Evolutionary conservation across 176 grass and related monocot genomes (phyloP).

Genomic region (Microstegium vimineum): DNA sequence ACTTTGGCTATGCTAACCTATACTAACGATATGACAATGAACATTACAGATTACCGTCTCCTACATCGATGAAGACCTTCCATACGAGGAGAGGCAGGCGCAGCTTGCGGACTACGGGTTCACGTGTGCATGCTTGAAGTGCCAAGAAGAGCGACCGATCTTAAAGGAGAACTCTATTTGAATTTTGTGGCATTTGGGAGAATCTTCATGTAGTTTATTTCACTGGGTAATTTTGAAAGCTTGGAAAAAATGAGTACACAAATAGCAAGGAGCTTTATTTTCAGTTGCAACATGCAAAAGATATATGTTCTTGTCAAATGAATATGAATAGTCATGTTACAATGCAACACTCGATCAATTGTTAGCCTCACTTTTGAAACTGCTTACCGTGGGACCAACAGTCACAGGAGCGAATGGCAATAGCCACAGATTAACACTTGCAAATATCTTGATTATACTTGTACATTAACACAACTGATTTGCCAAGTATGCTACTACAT

Average conservation of each 20-base stretch:
- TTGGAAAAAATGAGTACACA: not conserved
- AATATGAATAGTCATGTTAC: not conserved
- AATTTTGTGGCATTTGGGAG: not conserved
- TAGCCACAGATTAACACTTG: not conserved
- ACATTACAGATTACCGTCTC: conserved; percentile 74
- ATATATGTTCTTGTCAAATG: not conserved
- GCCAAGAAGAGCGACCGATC: conserved; percentile 51
- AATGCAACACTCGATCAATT: not conserved
- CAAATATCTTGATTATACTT: conserved; percentile 8
- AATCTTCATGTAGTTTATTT: not conserved
- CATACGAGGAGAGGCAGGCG: conserved; percentile 66
- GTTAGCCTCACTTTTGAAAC: not conserved
- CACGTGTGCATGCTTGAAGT: conserved; percentile 64
- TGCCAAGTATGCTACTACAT: conserved; percentile 27
- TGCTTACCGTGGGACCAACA: not conserved
- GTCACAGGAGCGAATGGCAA: not conserved
- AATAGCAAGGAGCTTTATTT: not conserved
- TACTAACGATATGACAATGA: not conserved
- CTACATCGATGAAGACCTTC: conserved; percentile 87
- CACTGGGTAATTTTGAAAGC: not conserved
- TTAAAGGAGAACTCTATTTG: not conserved
- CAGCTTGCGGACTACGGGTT: conserved; percentile 89
- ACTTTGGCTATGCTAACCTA: not conserved
- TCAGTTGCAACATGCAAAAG: not conserved
- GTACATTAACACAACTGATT: conserved; percentile 15